These are phyloP conservation scores for Botrytis porri DNA, from an alignment of 2,329 filamentous ascomycete genomes.

Conservation along the genomic window DNA sequence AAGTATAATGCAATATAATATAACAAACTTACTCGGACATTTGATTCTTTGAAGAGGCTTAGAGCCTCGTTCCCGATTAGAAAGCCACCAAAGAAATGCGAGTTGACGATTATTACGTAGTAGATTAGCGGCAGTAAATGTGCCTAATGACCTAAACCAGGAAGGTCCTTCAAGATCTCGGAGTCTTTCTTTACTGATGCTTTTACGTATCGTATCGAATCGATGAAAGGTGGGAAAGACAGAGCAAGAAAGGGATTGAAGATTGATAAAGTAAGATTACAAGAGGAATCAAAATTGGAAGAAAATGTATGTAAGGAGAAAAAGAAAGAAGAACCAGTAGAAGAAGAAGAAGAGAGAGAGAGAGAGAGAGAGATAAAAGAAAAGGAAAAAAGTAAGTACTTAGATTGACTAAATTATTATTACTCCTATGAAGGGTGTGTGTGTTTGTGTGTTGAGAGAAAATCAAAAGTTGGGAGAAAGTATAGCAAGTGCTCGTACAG, in stretches of 20 bases:
- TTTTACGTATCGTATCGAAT: neutral
- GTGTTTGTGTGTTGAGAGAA: too few relatives aligned
- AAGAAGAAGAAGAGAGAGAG: too few relatives aligned
- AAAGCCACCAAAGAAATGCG: slow-evolving; percentile 5
- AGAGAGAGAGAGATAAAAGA: neutral
- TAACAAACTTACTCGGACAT: slow-evolving; percentile 18
- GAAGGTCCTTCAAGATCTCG: neutral
- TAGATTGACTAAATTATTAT: neutral
- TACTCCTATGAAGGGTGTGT: neutral
- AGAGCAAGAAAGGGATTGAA: neutral
- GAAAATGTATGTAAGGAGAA: neutral
- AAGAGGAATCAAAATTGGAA: neutral
- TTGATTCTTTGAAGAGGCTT: slow-evolving; percentile 14
- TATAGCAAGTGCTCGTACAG: neutral
- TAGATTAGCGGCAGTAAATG: slow-evolving; percentile 5
- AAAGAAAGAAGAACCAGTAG: neutral
- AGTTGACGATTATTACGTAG: slow-evolving; percentile 18
- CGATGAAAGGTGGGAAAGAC: neutral
- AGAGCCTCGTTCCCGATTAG: slow-evolving; percentile 20
- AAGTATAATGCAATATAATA: neutral
- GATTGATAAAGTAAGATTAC: neutral
- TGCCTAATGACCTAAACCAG: neutral
- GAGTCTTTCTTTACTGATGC: neutral
- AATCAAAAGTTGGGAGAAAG: neutral
- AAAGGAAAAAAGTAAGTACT: neutral